Evolutionary conservation across 495 filamentous ascomycete genomes (phyloP).

Genomic region (Penicillium canescens): DNA sequence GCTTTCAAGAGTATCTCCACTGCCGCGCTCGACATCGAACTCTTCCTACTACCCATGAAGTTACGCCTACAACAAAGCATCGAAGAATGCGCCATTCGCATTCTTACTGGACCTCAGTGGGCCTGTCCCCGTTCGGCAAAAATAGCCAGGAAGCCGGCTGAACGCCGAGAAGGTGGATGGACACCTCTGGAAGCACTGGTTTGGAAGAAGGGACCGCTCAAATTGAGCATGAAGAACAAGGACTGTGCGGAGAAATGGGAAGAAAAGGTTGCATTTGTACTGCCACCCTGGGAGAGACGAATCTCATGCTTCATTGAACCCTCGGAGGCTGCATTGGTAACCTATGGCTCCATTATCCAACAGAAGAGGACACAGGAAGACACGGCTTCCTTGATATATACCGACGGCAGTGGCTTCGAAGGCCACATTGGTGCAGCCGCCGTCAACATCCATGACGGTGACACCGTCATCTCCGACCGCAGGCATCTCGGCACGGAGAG

Average conservation of each 20-base stretch:
- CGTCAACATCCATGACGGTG: neutral
- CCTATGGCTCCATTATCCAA: neutral
- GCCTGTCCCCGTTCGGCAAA: too few species aligned
- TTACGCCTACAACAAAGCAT: constrained; percentile 14
- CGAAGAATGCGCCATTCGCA: constrained; percentile 1
- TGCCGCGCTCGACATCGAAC: constrained; percentile 11
- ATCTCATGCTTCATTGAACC: neutral
- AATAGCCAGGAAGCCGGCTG: too few species aligned
- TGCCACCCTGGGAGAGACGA: neutral
- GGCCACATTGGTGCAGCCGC: neutral
- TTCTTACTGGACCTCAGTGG: too few species aligned
- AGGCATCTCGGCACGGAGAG: neutral
- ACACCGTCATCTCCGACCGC: neutral
- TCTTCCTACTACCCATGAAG: constrained; percentile 11
- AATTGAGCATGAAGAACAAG: too few species aligned
- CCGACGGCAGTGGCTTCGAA: neutral
- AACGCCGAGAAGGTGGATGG: too few species aligned
- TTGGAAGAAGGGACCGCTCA: too few species aligned
- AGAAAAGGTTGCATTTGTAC: neutral
- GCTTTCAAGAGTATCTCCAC: constrained; percentile 5
- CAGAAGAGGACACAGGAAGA: neutral
- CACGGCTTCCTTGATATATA: too few species aligned
- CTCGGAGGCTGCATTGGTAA: neutral
- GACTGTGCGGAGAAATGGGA: too few species aligned
- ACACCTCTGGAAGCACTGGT: too few species aligned